A percentile compares a stretch with the other conserved stretches of the same genome.
Evolutionary conservation across 768 basidiomycete genomes (phyloP).

Genomic region (Termitomyces sp.): DNA sequence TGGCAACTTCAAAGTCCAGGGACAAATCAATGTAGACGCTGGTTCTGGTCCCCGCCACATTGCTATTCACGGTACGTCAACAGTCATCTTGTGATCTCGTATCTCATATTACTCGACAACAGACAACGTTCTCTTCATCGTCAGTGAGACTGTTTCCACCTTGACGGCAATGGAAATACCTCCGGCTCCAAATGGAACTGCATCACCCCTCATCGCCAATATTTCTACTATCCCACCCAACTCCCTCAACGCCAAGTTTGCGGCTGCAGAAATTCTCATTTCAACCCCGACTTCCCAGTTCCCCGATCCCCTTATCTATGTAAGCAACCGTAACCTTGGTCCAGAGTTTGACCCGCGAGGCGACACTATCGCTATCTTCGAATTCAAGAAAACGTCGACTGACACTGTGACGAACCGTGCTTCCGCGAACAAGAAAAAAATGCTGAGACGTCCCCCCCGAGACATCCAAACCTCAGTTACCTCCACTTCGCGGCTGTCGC

Average conservation of each 20-base stretch:
- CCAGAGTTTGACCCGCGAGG: constrained; percentile 41
- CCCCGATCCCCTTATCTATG: constrained; percentile 47
- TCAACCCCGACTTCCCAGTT: constrained; percentile 36
- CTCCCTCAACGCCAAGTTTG: constrained; percentile 36
- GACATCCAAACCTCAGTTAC: background rate
- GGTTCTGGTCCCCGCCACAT: constrained; percentile 67
- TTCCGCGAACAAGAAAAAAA: constrained; percentile 15
- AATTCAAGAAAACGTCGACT: constrained; percentile 26
- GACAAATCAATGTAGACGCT: constrained; percentile 53
- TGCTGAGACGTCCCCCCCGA: constrained; percentile 6
- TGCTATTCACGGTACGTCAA: constrained; percentile 28
- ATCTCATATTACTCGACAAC: background rate
- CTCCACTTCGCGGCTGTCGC: constrained; percentile 20
- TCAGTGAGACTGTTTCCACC: constrained; percentile 51
- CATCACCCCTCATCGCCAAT: constrained; percentile 39
- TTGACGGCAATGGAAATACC: constrained; percentile 50
- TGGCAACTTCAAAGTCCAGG: constrained; percentile 51
- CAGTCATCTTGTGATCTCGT: background rate
- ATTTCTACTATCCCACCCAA: constrained; percentile 39
- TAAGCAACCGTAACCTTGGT: constrained; percentile 54
- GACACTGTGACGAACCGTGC: background rate
- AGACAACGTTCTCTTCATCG: constrained; percentile 47
- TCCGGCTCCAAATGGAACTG: constrained; percentile 43
- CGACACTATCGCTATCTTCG: constrained; percentile 57
- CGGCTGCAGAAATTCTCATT: constrained; percentile 52